A percentile compares a stretch with the other conserved stretches of the same genome.
These are phyloP conservation scores for Coprinopsis strossmayeri DNA, from an alignment of 768 basidiomycete genomes.

Conservation along the genomic window DNA sequence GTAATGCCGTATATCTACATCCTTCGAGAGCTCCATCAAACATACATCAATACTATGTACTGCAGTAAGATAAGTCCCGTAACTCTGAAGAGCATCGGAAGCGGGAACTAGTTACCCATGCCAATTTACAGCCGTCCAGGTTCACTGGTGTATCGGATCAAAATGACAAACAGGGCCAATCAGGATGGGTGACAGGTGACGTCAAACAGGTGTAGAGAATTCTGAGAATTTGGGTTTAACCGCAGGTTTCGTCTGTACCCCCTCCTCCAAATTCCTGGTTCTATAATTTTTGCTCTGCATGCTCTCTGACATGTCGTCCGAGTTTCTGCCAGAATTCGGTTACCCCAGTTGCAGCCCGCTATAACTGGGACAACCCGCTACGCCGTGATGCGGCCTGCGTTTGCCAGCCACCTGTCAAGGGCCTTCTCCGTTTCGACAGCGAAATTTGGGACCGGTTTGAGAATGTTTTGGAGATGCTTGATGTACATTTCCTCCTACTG, in stretches of 20 bases:
- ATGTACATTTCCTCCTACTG: constrained; percentile 16
- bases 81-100: no score
- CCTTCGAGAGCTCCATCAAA: no score
- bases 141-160: not conserved
- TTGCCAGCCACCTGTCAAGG: constrained; percentile 22
- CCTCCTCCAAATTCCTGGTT: not conserved
- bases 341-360: constrained; percentile 18
- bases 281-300: constrained; percentile 55
- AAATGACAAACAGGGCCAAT: not conserved
- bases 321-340: constrained; percentile 30
- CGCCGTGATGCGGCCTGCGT: constrained; percentile 21
- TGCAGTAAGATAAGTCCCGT: no score
- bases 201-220: not conserved
- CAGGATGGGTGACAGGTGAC: constrained; percentile 3
- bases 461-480: constrained; percentile 47
- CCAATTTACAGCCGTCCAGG: no score
- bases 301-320: constrained; percentile 50
- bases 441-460: constrained; percentile 37
- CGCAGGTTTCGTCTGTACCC: not conserved
- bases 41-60: no score
- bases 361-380: no score
- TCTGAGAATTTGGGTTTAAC: not conserved
- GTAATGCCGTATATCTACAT: no score
- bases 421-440: constrained; percentile 41
- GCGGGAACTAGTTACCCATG: no score